Conservation (phyloP, 2,329 filamentous ascomycete species). For the Penicillium oxalicum region DNA sequence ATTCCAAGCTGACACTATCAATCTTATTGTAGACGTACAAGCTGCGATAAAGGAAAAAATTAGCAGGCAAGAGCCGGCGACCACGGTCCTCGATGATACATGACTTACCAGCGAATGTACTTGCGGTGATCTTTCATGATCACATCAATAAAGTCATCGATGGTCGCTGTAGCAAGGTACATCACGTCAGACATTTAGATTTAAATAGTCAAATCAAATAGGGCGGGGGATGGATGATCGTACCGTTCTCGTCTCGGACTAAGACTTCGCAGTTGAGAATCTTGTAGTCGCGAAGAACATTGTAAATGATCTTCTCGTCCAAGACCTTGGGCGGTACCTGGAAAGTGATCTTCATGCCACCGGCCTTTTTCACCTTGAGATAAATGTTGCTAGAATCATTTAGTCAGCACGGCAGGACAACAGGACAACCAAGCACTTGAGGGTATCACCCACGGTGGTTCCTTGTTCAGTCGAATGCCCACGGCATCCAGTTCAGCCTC, state of each 20-base stretch:
- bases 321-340: constrained; percentile 79
- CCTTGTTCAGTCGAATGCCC: constrained; percentile 84
- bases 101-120: constrained; percentile 68
- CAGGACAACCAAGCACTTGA: too few relatives aligned
- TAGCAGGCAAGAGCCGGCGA: not conserved
- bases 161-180: constrained; percentile 56
- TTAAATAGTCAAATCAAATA: not conserved
- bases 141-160: constrained; percentile 98
- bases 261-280: constrained; percentile 96
- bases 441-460: constrained; percentile 65
- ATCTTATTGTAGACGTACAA: constrained; percentile 99
- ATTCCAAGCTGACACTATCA: constrained; percentile 87
- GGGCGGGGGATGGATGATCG: not conserved
- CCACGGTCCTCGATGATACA: not conserved
- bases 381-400: constrained; percentile 72
- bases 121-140: constrained; percentile 99
- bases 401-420: not conserved
- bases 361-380: constrained; percentile 89
- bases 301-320: constrained; percentile 97
- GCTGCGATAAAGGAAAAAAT: constrained; percentile 32
- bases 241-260: constrained; percentile 81
- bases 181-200: constrained; percentile 2
- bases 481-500: constrained; percentile 93
- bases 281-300: constrained; percentile 97
- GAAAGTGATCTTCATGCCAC: constrained; percentile 98